Conservation (phyloP, 345 rosid genomes). For the Raphanus sativus region DNA sequence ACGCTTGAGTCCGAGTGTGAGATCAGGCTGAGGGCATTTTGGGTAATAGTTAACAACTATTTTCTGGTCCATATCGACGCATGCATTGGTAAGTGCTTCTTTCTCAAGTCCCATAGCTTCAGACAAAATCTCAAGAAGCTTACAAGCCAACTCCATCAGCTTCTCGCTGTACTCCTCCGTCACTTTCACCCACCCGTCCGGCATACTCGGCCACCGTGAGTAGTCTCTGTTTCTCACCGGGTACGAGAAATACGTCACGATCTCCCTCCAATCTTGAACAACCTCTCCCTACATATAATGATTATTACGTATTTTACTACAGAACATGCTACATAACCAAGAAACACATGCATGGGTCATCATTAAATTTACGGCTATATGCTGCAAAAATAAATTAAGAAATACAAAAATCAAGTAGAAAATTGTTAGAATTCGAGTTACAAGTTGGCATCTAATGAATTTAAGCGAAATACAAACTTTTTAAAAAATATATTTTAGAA, state of each 20-base stretch:
- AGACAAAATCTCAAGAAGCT: slow-evolving; percentile 77
- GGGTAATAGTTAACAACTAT: slow-evolving; percentile 88
- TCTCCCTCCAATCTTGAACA: slow-evolving; percentile 93
- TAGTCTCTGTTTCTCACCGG: slow-evolving; percentile 70
- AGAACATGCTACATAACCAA: not conserved
- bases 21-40: slow-evolving; percentile 93
- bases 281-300: slow-evolving; percentile 63
- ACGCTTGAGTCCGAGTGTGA: slow-evolving; percentile 91
- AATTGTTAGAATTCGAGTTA: not conserved
- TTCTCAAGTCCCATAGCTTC: slow-evolving; percentile 88
- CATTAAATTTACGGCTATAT: too few species aligned
- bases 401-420: not conserved
- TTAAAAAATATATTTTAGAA: not conserved
- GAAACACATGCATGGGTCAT: not conserved
- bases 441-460: not conserved
- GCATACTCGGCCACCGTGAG: slow-evolving; percentile 93
- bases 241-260: slow-evolving; percentile 86
- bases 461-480: not conserved
- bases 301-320: not conserved
- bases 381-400: not conserved
- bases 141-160: slow-evolving; percentile 77
- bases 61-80: slow-evolving; percentile 93
- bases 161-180: slow-evolving; percentile 71
- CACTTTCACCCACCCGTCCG: slow-evolving; percentile 69
- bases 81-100: slow-evolving; percentile 76